Evolutionary conservation across 768 basidiomycete species (phyloP), one percentile per base, ranked within the genome.

Genomic region (Boletus vermiculosoides): DNA sequence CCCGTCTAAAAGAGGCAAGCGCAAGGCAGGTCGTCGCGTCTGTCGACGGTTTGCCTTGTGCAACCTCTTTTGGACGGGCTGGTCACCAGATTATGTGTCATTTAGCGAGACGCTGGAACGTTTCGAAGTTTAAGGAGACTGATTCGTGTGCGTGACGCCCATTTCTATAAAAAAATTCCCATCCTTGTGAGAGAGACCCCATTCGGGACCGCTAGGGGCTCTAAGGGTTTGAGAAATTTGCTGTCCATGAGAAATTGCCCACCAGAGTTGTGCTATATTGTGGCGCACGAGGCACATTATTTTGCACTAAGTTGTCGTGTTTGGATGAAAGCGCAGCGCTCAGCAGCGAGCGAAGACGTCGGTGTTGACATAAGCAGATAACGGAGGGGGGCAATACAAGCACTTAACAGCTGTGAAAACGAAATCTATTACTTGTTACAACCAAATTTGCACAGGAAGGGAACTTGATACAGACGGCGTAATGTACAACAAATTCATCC

Each of bases 401-500:
- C n/a, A n/a, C 28, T 49, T 22, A 12, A 16, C 11, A 22, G 30
- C n/a, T 5, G 25, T 16, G 41, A 47, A 13, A 47, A 22, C n/a
- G 20, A 25, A 31, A 13, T 52, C 16, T 23, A 34, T 53, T 12
- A 42, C n/a, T 22, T 30, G 50, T 36, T 25, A 28, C 48, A 28
- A 33, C 25, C 54, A 22, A 40, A 31, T 2, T 13, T 20, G 10
- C 15, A 30, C 37, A 25, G 23, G 39, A n/a, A 15, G 18, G 18
- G 16, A 39, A 34, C 16, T 37, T 11, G 44, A 55, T 44, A 30
- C 41, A n/a, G 12, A 52, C 42, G 5, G 33, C 41, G 15, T 54
- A 65, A 40, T 56, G 37, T 66, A 65, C 61, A 66, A 63, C 54
- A 59, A 36, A 37, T 42, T 25, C 44, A 52, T 48, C 42, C 28